These are phyloP conservation scores for Nakazawaea sp. DNA, from an alignment of 805 yeast genomes.

Conservation along the genomic window DNA sequence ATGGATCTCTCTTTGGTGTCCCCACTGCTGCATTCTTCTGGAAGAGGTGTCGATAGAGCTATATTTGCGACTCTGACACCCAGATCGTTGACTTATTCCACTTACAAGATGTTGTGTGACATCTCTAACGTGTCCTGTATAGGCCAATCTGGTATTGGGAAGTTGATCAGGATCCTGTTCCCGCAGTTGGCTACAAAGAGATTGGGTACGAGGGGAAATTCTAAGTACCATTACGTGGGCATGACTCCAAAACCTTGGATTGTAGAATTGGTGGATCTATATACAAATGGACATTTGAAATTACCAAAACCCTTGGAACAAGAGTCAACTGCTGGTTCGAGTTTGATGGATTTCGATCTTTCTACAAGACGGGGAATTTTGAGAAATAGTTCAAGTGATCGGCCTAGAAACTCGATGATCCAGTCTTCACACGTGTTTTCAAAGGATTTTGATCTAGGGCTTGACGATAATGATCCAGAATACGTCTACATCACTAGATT, in stretches of 20 bases:
- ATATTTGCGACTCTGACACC: not conserved
- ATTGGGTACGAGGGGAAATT: conserved; percentile 71
- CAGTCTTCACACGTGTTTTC: not conserved
- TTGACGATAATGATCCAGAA: not conserved
- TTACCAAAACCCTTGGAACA: too few relatives aligned
- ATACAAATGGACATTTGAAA: conserved; percentile 2
- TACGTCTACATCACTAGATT: not conserved
- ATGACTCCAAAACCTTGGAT: conserved; percentile 25
- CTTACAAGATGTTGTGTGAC: conserved; percentile 17
- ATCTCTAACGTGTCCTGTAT: conserved; percentile 35
- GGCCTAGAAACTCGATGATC: not conserved
- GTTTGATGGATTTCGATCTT: too few relatives aligned
- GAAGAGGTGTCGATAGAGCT: too few relatives aligned
- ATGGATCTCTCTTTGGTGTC: not conserved
- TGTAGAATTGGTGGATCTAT: conserved; percentile 1
- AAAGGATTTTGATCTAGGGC: not conserved
- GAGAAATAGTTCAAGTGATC: too few relatives aligned
- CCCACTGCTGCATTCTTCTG: not conserved
- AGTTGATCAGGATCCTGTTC: conserved; percentile 54
- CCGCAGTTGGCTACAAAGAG: conserved; percentile 67
- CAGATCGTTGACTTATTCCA: conserved; percentile 17
- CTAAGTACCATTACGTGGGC: conserved; percentile 80
- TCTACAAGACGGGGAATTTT: not conserved
- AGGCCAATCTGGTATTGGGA: conserved; percentile 72
- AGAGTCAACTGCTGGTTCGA: too few relatives aligned